Evolutionary conservation across 169 alveolate genomes (phyloP).

Genomic region (Plasmodium coatneyi): DNA sequence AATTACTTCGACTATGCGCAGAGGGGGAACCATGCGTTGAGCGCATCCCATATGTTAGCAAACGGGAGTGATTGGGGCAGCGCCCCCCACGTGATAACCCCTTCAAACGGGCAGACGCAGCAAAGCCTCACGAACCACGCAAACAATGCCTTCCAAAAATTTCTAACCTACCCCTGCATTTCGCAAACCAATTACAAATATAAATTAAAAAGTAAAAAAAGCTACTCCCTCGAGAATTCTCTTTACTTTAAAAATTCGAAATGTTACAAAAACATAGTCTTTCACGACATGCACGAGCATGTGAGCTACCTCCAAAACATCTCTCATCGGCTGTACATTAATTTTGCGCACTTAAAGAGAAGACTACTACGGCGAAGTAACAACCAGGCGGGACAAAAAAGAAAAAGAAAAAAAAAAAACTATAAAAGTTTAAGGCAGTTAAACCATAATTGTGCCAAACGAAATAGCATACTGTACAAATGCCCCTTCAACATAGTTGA

Average conservation of each 20-base stretch:
- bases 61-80: background rate
- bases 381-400: background rate
- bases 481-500: background rate
- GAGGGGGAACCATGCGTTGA: background rate
- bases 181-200: slow-evolving; percentile 63
- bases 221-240: slow-evolving; percentile 7
- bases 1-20: slow-evolving; percentile 42
- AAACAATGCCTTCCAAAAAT: background rate
- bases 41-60: background rate
- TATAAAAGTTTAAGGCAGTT: background rate
- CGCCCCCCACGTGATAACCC: background rate
- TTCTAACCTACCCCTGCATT: slow-evolving; percentile 37
- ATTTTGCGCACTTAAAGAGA: background rate
- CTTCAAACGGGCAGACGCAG: background rate
- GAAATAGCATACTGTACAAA: slow-evolving; percentile 1
- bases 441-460: slow-evolving; percentile 15
- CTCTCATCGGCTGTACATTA: slow-evolving; percentile 19
- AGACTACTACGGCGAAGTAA: background rate
- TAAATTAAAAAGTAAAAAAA: slow-evolving; percentile 33
- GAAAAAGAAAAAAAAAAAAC: slow-evolving; percentile 6
- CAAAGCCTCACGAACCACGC: background rate
- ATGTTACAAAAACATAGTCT: slow-evolving; percentile 24
- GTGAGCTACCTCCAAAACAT: slow-evolving; percentile 21
- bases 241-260: slow-evolving; percentile 19
- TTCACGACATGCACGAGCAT: slow-evolving; percentile 31